A percentile compares a stretch with the other conserved stretches of the same genome.
Evolutionary conservation across 106 monocot species (phyloP).

Genomic region (Acanthochlamys bracteata): DNA sequence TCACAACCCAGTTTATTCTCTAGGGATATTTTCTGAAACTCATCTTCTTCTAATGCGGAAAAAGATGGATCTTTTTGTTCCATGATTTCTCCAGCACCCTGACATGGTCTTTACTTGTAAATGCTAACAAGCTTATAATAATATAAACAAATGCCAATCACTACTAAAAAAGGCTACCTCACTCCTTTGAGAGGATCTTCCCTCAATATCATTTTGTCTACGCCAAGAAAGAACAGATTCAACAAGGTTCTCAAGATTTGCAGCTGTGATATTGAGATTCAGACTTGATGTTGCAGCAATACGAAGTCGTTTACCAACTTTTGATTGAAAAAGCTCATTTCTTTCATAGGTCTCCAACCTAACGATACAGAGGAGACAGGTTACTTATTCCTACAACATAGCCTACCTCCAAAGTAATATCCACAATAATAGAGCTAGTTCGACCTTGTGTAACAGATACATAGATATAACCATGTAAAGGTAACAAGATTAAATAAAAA

Average conservation of each 20-base stretch:
- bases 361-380: constrained; percentile 3
- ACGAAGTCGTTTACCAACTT: constrained; percentile 70
- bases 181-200: constrained; percentile 31
- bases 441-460: no score
- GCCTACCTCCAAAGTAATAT: no score
- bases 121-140: neutral
- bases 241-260: constrained; percentile 60
- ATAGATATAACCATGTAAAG: no score
- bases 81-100: constrained; percentile 46
- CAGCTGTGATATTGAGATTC: constrained; percentile 74
- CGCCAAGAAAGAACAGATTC: constrained; percentile 69
- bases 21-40: constrained; percentile 61
- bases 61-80: constrained; percentile 15
- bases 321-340: constrained; percentile 34
- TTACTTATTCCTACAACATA: no score
- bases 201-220: constrained; percentile 48
- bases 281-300: constrained; percentile 70
- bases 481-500: neutral
- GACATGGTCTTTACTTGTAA: neutral
- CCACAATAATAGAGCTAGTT: no score
- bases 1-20: constrained; percentile 91
- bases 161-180: constrained; percentile 27
- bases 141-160: neutral
- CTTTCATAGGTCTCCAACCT: constrained; percentile 86
- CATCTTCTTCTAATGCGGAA: constrained; percentile 93